Percentiles rank a stretch among this genome's conserved stretches.
phyloP scores from a whole-genome alignment of 352 stramenopile genomes.

The Lagenidium sp. region DNA sequence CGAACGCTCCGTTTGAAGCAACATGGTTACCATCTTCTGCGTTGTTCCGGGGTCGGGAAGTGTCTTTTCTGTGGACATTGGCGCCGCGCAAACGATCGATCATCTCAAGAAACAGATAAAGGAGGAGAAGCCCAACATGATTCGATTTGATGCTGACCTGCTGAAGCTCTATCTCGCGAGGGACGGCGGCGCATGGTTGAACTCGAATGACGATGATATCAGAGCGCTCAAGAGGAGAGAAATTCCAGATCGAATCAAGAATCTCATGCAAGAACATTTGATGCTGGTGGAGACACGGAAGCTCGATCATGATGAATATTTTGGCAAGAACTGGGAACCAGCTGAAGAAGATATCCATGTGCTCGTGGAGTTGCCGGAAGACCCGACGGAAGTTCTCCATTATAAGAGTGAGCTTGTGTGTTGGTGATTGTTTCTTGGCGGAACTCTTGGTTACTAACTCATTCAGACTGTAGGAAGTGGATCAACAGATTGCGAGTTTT shows the following conservation, averaged over 20 bases:
- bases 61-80: slow-evolving; percentile 11
- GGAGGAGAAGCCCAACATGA: slow-evolving; percentile 5
- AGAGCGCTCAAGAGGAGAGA: slow-evolving; percentile 4
- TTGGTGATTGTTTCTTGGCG: background rate
- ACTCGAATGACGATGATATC: slow-evolving; percentile 6
- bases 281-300: slow-evolving; percentile 6
- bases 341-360: slow-evolving; percentile 9
- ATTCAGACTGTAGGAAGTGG: slow-evolving; percentile 3
- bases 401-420: slow-evolving; percentile 1
- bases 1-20: background rate
- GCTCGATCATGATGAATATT: slow-evolving; percentile 10
- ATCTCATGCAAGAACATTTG: slow-evolving; percentile 7
- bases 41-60: slow-evolving; percentile 7
- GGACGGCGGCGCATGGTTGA: slow-evolving; percentile 11
- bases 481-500: slow-evolving; percentile 1
- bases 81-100: slow-evolving; percentile 3
- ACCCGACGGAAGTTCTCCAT: slow-evolving; percentile 1
- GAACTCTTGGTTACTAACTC: background rate
- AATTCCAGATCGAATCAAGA: slow-evolving; percentile 4
- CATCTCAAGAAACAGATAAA: slow-evolving; percentile 19
- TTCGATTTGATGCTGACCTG: slow-evolving; percentile 4
- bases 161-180: slow-evolving; percentile 20
- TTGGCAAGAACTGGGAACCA: slow-evolving; percentile 9
- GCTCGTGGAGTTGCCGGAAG: slow-evolving; percentile 9
- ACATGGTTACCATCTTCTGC: slow-evolving; percentile 14